Conservation (phyloP, 2,329 filamentous ascomycete genomes). For the Talaromyces sp. region DNA sequence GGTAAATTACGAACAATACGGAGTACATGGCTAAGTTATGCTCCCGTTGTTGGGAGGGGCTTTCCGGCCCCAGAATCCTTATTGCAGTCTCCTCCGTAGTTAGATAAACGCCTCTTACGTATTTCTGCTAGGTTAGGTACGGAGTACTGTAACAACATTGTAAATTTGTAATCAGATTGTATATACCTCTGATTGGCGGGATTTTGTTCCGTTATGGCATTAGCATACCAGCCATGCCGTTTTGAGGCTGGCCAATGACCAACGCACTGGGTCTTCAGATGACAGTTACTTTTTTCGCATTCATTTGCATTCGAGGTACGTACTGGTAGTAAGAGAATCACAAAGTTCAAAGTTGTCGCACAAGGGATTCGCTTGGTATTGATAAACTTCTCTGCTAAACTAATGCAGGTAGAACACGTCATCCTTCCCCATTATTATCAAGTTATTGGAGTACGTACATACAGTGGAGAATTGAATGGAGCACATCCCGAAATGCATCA, state of each 20-base stretch:
- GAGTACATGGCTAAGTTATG: conserved; percentile 5
- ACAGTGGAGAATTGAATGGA: neutral
- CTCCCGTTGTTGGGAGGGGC: neutral
- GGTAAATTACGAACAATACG: neutral
- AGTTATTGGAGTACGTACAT: neutral
- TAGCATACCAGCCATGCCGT: neutral
- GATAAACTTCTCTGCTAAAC: neutral
- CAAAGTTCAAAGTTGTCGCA: neutral
- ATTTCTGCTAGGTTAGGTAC: too few species aligned
- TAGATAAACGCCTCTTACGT: too few species aligned
- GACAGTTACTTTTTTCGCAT: too few species aligned
- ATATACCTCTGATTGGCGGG: conserved; percentile 6
- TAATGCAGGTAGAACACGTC: neutral
- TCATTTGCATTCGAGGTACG: too few species aligned
- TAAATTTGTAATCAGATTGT: too few species aligned
- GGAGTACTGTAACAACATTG: too few species aligned
- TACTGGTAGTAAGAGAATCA: too few species aligned
- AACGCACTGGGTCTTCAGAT: neutral
- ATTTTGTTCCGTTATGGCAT: neutral
- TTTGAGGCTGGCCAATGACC: conserved; percentile 1
- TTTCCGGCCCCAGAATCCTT: neutral
- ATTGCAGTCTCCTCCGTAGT: neutral
- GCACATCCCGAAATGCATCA: neutral
- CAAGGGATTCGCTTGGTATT: neutral
- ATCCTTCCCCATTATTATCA: neutral